A percentile compares a stretch with the other conserved stretches of the same genome.
Conservation (phyloP, 306 rosid genomes). For the Vicia sativa region DNA sequence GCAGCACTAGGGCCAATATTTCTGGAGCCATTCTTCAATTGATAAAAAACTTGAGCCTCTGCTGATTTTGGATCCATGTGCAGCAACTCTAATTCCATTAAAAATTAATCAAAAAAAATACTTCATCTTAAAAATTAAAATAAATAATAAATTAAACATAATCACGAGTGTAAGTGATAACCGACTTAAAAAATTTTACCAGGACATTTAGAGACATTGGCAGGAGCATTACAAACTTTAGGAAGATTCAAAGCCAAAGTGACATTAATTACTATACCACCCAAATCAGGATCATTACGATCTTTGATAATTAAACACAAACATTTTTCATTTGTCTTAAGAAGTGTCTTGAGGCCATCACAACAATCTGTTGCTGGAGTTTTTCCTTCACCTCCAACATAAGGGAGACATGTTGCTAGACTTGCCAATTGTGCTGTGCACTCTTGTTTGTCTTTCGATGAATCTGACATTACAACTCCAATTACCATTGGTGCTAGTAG, state of each 20-base stretch:
- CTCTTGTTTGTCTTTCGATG: conserved; percentile 61
- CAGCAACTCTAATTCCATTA: conserved; percentile 58
- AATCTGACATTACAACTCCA: conserved; percentile 42
- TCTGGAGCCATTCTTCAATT: conserved; percentile 41
- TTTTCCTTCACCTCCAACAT: conserved; percentile 67
- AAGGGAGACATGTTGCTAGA: conserved; percentile 75
- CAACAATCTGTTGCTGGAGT: conserved; percentile 86
- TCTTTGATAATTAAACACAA: conserved; percentile 70
- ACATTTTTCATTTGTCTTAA: conserved; percentile 67
- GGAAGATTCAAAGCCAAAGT: conserved; percentile 77
- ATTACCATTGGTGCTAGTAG: conserved; percentile 29
- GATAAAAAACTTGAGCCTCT: conserved; percentile 81
- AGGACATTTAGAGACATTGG: conserved; percentile 78
- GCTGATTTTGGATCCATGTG: conserved; percentile 80
- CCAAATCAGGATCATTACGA: conserved; percentile 73
- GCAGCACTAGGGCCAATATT: conserved; percentile 39
- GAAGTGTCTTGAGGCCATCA: conserved; percentile 66
- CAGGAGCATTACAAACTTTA: conserved; percentile 60
- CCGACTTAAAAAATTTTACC: conserved; percentile 42
- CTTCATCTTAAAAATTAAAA: neutral
- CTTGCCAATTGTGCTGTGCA: conserved; percentile 59
- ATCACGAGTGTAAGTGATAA: too few species aligned
- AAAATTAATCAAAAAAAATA: neutral
- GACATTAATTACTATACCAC: conserved; percentile 60
- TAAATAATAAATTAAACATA: neutral